phyloP scores from a whole-genome alignment of 106 monocot species.

The Vanilla planifolia region DNA sequence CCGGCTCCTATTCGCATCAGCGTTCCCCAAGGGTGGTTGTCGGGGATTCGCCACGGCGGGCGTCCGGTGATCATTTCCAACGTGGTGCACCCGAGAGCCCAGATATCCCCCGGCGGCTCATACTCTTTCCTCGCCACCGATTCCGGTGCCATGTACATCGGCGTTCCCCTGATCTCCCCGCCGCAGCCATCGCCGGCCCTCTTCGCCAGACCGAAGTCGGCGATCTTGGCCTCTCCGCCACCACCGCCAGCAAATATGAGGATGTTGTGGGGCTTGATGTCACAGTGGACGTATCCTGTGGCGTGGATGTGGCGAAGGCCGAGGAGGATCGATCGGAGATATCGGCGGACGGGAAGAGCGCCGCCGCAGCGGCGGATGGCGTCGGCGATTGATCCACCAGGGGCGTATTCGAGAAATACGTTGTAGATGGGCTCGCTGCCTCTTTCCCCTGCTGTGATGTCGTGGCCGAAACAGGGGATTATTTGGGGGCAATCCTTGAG shows the following conservation, averaged over 20 bases:
- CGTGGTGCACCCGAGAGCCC: constrained; percentile 53
- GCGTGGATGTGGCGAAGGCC: constrained; percentile 31
- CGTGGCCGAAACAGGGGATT: constrained; percentile 27
- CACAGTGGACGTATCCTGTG: constrained; percentile 38
- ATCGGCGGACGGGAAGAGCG: constrained; percentile 9
- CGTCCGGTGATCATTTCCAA: constrained; percentile 47
- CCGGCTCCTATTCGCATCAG: constrained; percentile 16
- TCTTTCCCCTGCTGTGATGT: not conserved
- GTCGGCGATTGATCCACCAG: constrained; percentile 32
- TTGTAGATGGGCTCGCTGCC: constrained; percentile 10
- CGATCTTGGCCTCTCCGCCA: constrained; percentile 31
- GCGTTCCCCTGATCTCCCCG: constrained; percentile 34
- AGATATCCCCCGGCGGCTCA: constrained; percentile 39
- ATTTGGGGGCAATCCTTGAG: constrained; percentile 18
- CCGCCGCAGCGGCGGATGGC: constrained; percentile 12
- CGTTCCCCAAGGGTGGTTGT: not conserved
- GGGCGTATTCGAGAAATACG: constrained; percentile 39
- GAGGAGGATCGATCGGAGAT: constrained; percentile 25
- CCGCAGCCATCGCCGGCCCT: not conserved
- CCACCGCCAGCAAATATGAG: constrained; percentile 15
- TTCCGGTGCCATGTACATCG: constrained; percentile 66
- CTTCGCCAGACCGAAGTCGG: constrained; percentile 39
- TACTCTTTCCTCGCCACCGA: constrained; percentile 23
- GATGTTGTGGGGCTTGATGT: constrained; percentile 39
- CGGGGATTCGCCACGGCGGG: constrained; percentile 20